Conservation (phyloP, 768 basidiomycete species). For the Hericium coralloides region DNA sequence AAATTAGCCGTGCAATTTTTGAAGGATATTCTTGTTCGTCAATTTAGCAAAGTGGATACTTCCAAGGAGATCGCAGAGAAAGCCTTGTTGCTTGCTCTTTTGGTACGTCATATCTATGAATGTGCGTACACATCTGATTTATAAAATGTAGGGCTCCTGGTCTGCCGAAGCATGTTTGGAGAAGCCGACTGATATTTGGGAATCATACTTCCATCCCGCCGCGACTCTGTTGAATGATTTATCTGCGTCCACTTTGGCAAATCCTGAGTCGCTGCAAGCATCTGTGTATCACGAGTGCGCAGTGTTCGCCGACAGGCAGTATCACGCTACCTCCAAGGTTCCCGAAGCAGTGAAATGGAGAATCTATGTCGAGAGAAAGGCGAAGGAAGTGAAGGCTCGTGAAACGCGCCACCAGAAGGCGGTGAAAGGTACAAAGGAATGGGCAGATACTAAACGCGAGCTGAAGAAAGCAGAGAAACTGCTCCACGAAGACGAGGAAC, state of each 20-base stretch:
- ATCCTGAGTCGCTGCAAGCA: constrained; percentile 25
- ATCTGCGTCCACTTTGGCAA: constrained; percentile 3
- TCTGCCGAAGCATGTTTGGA: constrained; percentile 78
- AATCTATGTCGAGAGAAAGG: constrained; percentile 66
- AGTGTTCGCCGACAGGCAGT: constrained; percentile 83
- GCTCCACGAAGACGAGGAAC: constrained; percentile 45
- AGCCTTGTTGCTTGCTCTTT: constrained; percentile 46
- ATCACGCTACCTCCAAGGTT: constrained; percentile 58
- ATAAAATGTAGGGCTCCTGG: constrained; percentile 76
- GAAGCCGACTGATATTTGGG: constrained; percentile 62
- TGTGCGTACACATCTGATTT: not conserved
- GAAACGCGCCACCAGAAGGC: constrained; percentile 25
- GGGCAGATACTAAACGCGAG: constrained; percentile 26
- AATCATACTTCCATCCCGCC: constrained; percentile 64
- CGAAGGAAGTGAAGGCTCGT: constrained; percentile 53
- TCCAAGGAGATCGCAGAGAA: constrained; percentile 12
- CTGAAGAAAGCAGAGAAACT: constrained; percentile 36
- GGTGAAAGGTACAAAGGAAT: constrained; percentile 14
- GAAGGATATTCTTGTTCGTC: constrained; percentile 28
- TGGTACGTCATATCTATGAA: constrained; percentile 37
- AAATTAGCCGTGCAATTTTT: constrained; percentile 72
- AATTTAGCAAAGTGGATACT: constrained; percentile 8
- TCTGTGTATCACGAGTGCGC: constrained; percentile 77
- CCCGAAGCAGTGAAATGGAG: constrained; percentile 63
- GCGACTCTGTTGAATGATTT: constrained; percentile 23